These are phyloP conservation scores for Fusarium clavum DNA, from an alignment of 2,329 filamentous ascomycete genomes.

Conservation along the genomic window DNA sequence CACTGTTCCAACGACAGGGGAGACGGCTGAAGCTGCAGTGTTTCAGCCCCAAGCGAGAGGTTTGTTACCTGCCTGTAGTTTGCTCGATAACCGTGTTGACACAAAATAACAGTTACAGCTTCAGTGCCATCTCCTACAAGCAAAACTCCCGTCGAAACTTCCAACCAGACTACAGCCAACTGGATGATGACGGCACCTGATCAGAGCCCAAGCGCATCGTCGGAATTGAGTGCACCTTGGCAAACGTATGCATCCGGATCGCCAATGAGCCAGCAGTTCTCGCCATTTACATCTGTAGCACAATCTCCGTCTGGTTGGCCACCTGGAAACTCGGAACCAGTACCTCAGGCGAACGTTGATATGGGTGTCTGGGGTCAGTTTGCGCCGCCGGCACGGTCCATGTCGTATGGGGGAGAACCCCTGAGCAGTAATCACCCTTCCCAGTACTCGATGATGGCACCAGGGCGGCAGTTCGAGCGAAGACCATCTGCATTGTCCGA, in stretches of 20 bases:
- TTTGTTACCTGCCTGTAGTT: conserved; percentile 52
- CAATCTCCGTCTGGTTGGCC: conserved; percentile 57
- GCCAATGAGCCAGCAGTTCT: conserved; percentile 62
- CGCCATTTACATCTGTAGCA: conserved; percentile 60
- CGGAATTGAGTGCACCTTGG: conserved; percentile 61
- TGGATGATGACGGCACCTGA: conserved; percentile 61
- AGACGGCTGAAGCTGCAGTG: conserved; percentile 52
- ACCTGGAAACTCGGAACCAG: conserved; percentile 51
- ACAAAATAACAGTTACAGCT: conserved; percentile 2
- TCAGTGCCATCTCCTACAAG: conserved; percentile 24
- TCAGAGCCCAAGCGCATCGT: conserved; percentile 55
- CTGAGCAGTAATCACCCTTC: conserved; percentile 50
- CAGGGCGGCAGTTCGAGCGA: conserved; percentile 57
- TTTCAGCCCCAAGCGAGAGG: conserved; percentile 57
- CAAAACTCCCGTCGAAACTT: conserved; percentile 47
- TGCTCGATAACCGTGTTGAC: conserved; percentile 15
- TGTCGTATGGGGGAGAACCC: conserved; percentile 62
- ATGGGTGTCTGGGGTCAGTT: conserved; percentile 58
- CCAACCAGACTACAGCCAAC: conserved; percentile 52
- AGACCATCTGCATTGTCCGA: conserved; percentile 57
- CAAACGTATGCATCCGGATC: conserved; percentile 62
- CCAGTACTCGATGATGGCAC: conserved; percentile 57
- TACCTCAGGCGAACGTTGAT: conserved; percentile 55
- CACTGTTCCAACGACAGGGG: conserved; percentile 59
- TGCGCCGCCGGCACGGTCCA: conserved; percentile 58